Base-by-base conservation (phyloP, 305 asterid species). In the Fraxinus platypoda region DNA sequence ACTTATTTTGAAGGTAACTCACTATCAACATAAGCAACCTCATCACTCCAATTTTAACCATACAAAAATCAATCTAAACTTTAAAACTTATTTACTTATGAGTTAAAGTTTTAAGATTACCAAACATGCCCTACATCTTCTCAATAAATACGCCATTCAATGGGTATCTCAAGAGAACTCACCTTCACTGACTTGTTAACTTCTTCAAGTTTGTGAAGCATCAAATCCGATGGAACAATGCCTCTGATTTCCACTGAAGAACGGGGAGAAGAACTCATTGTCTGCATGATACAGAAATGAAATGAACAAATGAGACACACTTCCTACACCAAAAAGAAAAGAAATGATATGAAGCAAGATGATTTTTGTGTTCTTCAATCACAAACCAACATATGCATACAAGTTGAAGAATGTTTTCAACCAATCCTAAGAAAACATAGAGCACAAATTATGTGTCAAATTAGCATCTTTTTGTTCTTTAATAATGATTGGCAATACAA, bases 131-230 rank as follows among this genome's bases (percentile, higher is more conserved):
- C 30, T 59, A 52, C 25, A 0, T 52, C 64, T 52, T 5, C n/a
- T n/a, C 0, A 59, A 13, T 13, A 6, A 21, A 33, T 30, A 3
- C 7, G 76, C 3, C 23, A 15, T 46, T 59, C 12, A 59, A 6
- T 21, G 31, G 31, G 71, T 23, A 21, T 62, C 71, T 25, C 25
- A 23, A 19, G 35, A 43, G 75, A 64, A 6, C 82, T 84, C 75
- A 91, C 97, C 97, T 90, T 91, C 80, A 87, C 90, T 11, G 97
- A 92, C 80, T 87, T 90, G 80, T 80, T 89, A 71, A 90, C 93
- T 87, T 93, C 94, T 23, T 92, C 94, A 28, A 92, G 95, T 85
- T 90, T 92, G 85, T 88, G 86, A 66, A 93, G 89, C 89, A 91
- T 80, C 83, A 89, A 76, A 79, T 88, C 92, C 59, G 91, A 74